These are phyloP conservation scores for Cyclotella sp. DNA, from an alignment of 108 stramenopile species.

Conservation along the genomic window DNA sequence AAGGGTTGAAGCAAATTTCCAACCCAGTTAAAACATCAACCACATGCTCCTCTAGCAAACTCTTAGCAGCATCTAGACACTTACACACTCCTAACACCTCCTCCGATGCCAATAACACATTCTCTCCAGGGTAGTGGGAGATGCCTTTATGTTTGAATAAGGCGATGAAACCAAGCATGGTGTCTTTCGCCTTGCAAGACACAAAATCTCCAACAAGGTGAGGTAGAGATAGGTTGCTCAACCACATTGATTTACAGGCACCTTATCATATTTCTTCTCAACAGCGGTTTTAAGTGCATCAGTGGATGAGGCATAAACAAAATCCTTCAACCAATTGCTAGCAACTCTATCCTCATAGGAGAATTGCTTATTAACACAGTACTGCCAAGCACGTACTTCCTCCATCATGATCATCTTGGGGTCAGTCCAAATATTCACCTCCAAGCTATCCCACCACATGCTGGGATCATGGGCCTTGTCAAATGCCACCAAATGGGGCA, in stretches of 20 bases:
- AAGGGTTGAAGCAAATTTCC: too few species aligned
- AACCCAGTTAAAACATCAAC: too few species aligned
- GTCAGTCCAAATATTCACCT: background rate
- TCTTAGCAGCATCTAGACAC: too few species aligned
- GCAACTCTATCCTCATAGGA: background rate
- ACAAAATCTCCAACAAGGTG: background rate
- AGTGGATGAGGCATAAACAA: background rate
- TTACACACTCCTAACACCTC: background rate
- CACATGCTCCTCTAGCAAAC: too few species aligned
- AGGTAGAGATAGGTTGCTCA: background rate
- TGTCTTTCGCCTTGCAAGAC: background rate
- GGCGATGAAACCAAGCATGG: conserved; percentile 1
- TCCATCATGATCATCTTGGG: background rate
- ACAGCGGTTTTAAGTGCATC: conserved; percentile 9
- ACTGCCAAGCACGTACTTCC: too few species aligned
- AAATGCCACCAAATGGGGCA: background rate
- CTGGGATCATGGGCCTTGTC: background rate
- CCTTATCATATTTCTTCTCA: conserved; percentile 6
- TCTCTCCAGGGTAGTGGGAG: too few species aligned
- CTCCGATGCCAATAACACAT: background rate
- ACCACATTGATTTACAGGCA: background rate
- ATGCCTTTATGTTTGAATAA: background rate
- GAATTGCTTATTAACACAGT: background rate
- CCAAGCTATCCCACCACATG: too few species aligned
- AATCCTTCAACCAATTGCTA: background rate